phyloP scores from a whole-genome alignment of 192 early-diverging fungal species.

The Jimgerdemannia lactiflua region DNA sequence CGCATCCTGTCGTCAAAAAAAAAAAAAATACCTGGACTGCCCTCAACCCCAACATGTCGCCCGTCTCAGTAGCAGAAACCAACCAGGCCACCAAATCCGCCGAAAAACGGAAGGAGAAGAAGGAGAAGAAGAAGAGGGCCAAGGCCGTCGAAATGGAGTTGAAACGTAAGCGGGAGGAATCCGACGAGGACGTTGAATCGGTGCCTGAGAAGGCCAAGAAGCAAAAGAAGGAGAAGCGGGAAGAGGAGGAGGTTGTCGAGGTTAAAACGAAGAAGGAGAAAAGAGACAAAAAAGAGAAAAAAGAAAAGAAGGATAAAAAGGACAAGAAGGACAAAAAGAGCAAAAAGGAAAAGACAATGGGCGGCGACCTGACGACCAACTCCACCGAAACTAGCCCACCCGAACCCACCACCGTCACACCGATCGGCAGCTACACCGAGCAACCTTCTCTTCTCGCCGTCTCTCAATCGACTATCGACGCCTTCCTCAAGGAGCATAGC shows the following conservation, averaged over 20 bases:
- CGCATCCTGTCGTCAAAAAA: neutral
- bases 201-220: slow-evolving; percentile 4
- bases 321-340: slow-evolving; percentile 19
- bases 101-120: slow-evolving; percentile 2
- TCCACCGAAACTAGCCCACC: slow-evolving; percentile 3
- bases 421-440: slow-evolving; percentile 18
- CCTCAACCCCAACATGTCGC: neutral
- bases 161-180: neutral
- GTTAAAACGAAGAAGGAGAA: slow-evolving; percentile 13
- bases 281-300: slow-evolving; percentile 28
- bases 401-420: neutral
- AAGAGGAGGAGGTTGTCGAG: slow-evolving; percentile 16
- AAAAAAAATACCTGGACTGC: neutral
- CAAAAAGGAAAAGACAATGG: slow-evolving; percentile 16
- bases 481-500: slow-evolving; percentile 43
- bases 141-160: neutral
- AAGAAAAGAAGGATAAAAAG: slow-evolving; percentile 36
- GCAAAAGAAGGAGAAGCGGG: slow-evolving; percentile 20
- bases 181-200: neutral
- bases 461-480: slow-evolving; percentile 29
- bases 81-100: neutral
- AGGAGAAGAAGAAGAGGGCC: slow-evolving; percentile 1
- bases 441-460: slow-evolving; percentile 11
- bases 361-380: slow-evolving; percentile 12
- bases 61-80: neutral